phyloP scores from a whole-genome alignment of 176 grass and related monocot genomes.

The Guadua angustifolia region DNA sequence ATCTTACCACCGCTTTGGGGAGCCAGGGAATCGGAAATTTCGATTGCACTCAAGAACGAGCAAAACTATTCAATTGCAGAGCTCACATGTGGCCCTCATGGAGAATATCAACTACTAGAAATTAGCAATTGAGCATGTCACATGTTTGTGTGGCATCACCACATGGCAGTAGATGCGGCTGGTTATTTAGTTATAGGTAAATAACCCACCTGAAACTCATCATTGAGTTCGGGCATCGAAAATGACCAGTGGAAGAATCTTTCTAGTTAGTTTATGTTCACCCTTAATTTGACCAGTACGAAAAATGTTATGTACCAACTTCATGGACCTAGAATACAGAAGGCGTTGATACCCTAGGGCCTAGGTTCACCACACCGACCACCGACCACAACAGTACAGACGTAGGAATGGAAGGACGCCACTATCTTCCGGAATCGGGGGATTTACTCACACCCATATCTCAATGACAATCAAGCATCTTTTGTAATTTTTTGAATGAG shows the following conservation, averaged over 20 bases:
- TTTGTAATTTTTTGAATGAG: not conserved
- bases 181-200: conserved; percentile 46
- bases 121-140: conserved; percentile 39
- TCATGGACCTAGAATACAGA: conserved; percentile 43
- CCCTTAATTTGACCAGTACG: conserved; percentile 43
- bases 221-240: conserved; percentile 65
- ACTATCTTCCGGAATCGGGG: not conserved
- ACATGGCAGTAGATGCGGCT: conserved; percentile 66
- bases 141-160: conserved; percentile 61
- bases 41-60: not conserved
- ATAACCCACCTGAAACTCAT: conserved; percentile 70
- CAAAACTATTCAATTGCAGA: conserved; percentile 22
- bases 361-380: conserved; percentile 13
- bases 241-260: conserved; percentile 52
- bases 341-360: conserved; percentile 37
- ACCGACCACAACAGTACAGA: conserved; percentile 42
- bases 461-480: conserved; percentile 34
- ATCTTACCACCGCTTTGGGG: conserved; percentile 25
- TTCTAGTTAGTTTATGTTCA: conserved; percentile 33
- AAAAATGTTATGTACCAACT: conserved; percentile 35
- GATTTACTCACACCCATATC: conserved; percentile 14
- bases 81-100: conserved; percentile 52
- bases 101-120: conserved; percentile 38
- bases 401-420: not conserved
- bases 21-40: conserved; percentile 38